A percentile compares a stretch with the other conserved stretches of the same genome.
Conservation (phyloP, 148 eudicot genomes). For the Amaranthus palmeri region DNA sequence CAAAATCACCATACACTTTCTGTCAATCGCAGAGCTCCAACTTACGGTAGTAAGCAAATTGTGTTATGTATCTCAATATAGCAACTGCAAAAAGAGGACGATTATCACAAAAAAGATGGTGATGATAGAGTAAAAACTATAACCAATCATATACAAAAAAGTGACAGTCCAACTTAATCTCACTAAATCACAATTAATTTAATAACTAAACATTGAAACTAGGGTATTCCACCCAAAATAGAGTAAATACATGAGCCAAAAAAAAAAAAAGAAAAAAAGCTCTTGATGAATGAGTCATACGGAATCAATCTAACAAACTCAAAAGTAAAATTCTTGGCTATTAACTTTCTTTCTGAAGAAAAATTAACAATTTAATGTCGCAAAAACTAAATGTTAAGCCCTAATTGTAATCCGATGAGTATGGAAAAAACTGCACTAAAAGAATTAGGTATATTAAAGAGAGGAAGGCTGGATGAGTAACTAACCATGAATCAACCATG, state of each 20-base stretch:
- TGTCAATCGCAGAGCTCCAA: too few species aligned
- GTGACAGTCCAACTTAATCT: not conserved
- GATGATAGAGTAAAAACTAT: not conserved
- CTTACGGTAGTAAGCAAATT: too few species aligned
- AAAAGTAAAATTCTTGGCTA: not conserved
- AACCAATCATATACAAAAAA: not conserved
- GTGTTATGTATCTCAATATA: too few species aligned
- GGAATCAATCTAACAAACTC: too few species aligned
- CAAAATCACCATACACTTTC: too few species aligned
- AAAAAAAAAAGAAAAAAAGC: not conserved
- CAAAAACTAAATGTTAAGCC: not conserved
- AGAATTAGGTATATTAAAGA: not conserved
- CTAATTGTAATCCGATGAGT: not conserved
- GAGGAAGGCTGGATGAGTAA: not conserved
- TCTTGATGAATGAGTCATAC: too few species aligned
- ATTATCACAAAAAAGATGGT: too few species aligned
- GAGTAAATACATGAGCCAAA: not conserved
- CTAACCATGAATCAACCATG: conserved; percentile 14
- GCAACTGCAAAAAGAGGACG: too few species aligned
- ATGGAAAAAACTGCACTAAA: not conserved
- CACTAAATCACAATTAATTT: not conserved
- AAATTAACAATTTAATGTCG: not conserved
- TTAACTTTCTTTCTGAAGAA: too few species aligned
- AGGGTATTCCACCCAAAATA: not conserved
- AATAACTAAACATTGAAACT: not conserved